A percentile compares a stretch with the other conserved stretches of the same genome.
Evolutionary conservation across 768 basidiomycete genomes (phyloP).

Genomic region (Podaxis sp.): DNA sequence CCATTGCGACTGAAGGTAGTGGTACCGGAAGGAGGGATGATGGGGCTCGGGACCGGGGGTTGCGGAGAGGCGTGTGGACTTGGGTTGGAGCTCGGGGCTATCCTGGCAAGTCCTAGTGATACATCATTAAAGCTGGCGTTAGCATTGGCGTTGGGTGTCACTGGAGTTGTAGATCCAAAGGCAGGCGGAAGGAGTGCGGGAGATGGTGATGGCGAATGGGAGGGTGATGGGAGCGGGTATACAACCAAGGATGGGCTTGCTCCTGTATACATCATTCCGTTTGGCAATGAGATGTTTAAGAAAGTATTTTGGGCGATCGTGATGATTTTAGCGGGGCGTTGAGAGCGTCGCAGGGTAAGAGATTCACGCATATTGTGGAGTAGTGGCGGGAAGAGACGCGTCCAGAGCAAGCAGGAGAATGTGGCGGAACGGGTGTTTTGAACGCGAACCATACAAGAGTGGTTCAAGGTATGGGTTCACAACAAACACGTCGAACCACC

Average conservation of each 20-base stretch:
- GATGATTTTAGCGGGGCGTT: too few species aligned
- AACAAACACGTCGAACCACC: too few species aligned
- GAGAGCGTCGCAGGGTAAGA: too few species aligned
- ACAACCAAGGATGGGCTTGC: neutral
- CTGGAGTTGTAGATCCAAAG: neutral
- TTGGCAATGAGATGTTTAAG: neutral
- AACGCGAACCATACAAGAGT: too few species aligned
- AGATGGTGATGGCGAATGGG: neutral
- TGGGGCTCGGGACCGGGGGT: neutral
- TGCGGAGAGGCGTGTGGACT: neutral
- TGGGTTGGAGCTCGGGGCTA: neutral
- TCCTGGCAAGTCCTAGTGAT: neutral
- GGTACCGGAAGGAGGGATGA: neutral
- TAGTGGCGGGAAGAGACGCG: too few species aligned
- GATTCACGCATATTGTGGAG: too few species aligned
- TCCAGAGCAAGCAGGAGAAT: too few species aligned
- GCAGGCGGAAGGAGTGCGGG: neutral
- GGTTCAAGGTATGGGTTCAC: too few species aligned
- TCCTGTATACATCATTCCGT: neutral
- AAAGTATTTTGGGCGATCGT: too few species aligned
- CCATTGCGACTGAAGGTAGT: neutral
- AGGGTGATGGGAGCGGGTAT: neutral
- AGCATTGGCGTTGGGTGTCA: neutral
- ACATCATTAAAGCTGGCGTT: neutral
- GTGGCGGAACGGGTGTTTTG: too few species aligned